Percentiles rank a stretch among this genome's conserved stretches.
Evolutionary conservation across 1,284 basidiomycete genomes (phyloP).

Genomic region (Cryptococcus deneoformans): DNA sequence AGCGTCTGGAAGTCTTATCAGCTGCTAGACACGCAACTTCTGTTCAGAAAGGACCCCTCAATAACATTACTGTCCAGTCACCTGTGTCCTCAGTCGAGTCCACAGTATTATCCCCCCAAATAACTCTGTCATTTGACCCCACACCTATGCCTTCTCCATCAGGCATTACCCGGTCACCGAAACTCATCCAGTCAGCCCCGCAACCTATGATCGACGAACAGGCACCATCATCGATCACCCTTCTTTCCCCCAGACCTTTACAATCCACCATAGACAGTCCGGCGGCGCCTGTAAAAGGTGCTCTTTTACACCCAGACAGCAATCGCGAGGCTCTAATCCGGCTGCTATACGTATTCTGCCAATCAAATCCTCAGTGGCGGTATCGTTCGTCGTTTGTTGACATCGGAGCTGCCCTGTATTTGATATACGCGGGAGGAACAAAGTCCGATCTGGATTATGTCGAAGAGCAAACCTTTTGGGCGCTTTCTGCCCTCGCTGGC

Average conservation of each 20-base stretch:
- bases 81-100: neutral
- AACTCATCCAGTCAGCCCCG: slow-evolving; percentile 1
- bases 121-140: slow-evolving; percentile 25
- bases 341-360: slow-evolving; percentile 44
- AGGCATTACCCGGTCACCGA: slow-evolving; percentile 3
- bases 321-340: slow-evolving; percentile 46
- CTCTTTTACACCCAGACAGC: slow-evolving; percentile 33
- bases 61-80: neutral
- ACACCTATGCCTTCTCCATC: slow-evolving; percentile 10
- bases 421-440: slow-evolving; percentile 25
- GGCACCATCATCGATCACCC: slow-evolving; percentile 33
- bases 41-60: no score
- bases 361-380: slow-evolving; percentile 36
- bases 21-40: slow-evolving; percentile 15
- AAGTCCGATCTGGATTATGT: slow-evolving; percentile 12
- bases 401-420: slow-evolving; percentile 46
- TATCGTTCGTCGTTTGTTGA: slow-evolving; percentile 44
- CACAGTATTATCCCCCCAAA: slow-evolving; percentile 21
- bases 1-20: slow-evolving; percentile 19
- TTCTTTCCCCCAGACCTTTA: slow-evolving; percentile 31
- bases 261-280: slow-evolving; percentile 7
- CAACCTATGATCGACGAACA: slow-evolving; percentile 4
- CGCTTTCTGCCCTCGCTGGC: slow-evolving; percentile 33
- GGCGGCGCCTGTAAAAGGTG: slow-evolving; percentile 11
- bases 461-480: slow-evolving; percentile 48